Base-by-base conservation (phyloP, 2,329 filamentous ascomycete genomes). In the Xylariales sp. region DNA sequence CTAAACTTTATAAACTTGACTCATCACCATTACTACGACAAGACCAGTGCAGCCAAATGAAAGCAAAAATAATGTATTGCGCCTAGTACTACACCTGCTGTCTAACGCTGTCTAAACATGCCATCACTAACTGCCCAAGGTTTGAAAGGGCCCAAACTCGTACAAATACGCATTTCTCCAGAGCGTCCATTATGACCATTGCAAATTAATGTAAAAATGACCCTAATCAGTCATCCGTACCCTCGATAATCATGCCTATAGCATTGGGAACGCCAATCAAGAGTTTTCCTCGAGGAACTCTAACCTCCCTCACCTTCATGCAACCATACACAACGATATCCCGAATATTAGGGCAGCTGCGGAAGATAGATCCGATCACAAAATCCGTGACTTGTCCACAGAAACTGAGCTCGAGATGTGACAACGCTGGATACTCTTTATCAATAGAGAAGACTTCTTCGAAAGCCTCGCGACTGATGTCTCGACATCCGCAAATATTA, bases 401-500 rank as follows among this genome's bases (percentile, higher is more conserved):
- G 59, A 95, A 94, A 37, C 83, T 86, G 29, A 93, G 67, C 56
- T 95, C 88, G 29, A 95, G 66, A 40, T 84, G 76, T 43, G 69
- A 66, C 23, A 97, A 69, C 10, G 78, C 68, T 0, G 83, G 79
- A 49, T 94, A 96, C 2, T 38, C 45, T 30, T 72, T 76, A 17
- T 70, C 70, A 7, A 65, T 61, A 5, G 67, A 63, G 52, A 97
- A 96, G 1, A 85, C 82, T 8, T 82, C 73, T 44, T 87, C 79
- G 42, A 95, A 89, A 0, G 86, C 80, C 13, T 75, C 65, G 23
- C 74, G 70, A 2, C 78, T 74, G 45, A 97, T 90, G 57, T 95
- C 85, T 4, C 91, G 83, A 55, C 88, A 95, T 0, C 84, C 86
- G 12, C 87, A 78, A n/a, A 96, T 69, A 53, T 94, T 86, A 23